Evolutionary conservation across 306 rosid genomes (phyloP), one percentile per base, ranked within the genome.

Genomic region (Cucurbita moschata): DNA sequence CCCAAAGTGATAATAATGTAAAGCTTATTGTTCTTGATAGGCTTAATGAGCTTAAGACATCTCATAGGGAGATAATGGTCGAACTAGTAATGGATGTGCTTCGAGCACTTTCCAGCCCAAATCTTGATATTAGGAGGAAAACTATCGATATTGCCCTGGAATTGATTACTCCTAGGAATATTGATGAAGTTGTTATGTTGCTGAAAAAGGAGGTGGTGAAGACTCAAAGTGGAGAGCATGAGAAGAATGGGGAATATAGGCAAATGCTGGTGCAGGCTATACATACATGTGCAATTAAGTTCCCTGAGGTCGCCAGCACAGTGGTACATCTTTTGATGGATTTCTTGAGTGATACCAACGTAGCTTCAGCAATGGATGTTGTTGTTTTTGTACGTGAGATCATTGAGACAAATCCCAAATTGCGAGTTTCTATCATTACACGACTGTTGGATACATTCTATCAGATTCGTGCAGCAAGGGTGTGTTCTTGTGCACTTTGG

Each of bases 241-340:
- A 95, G 96, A 95, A 91, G 90, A 95, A 86, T 49, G 97, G 96
- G 10, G 99, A 91, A 79, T 95, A 91, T 39, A 84, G 99, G 83
- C 99, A 95, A 82, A 89, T 95, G 92, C 67, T 95, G 75, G 97
- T 95, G 64, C 99, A 95, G 39, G 97, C 99, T 0, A 95, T 95
- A 19, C 97, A 91, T 77, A 78, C 97, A 3, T 95, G 99, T 70
- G 99, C 99, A 4, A 85, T 95, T 44, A 95, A 95, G 91, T 95
- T 91, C 84, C 99, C 99, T 0, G 96, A 88, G 87, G 99, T 91
- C 7, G 97, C 99, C 0, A 91, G 97, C 84, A 87, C 96, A 3
- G 99, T 95, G 77, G 99, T 95, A 70, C 97, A 95, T 82, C 84
- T 92, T 72, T 74, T 95, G 84, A 95, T 95, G 99, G 99, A 95